Conservation (phyloP, 1,284 basidiomycete species). For the Puccinia sorghi region DNA sequence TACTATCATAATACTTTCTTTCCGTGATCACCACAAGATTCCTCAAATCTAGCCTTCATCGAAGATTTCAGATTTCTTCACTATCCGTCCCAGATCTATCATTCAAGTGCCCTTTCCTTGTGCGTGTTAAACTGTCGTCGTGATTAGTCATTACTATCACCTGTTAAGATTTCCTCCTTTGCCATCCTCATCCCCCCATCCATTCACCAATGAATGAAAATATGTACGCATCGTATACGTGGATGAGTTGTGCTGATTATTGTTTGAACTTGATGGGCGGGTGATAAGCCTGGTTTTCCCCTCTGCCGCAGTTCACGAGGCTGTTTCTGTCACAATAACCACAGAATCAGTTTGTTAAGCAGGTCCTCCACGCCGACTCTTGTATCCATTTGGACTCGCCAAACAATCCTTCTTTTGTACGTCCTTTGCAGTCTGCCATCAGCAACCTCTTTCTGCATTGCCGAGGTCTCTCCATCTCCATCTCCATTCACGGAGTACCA, state of each 20-base stretch:
- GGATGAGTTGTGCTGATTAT: slow-evolving; percentile 13
- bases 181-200: background rate
- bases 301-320: slow-evolving; percentile 1
- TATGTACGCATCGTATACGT: background rate
- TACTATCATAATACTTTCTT: slow-evolving; percentile 18
- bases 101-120: background rate
- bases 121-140: background rate
- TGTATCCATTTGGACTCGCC: slow-evolving; percentile 15
- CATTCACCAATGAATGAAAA: background rate
- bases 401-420: background rate
- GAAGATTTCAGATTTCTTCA: slow-evolving; percentile 22
- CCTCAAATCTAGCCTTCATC: slow-evolving; percentile 24
- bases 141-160: background rate
- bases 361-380: background rate
- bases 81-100: slow-evolving; percentile 20
- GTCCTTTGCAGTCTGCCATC: background rate
- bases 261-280: slow-evolving; percentile 17
- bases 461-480: background rate
- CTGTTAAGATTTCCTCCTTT: background rate
- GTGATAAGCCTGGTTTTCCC: slow-evolving; percentile 9
- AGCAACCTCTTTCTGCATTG: no score
- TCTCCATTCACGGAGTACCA: background rate
- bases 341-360: background rate
- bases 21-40: slow-evolving; percentile 28
- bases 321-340: no score